Percentiles rank a stretch among this genome's conserved stretches.
phyloP scores from a whole-genome alignment of 805 yeast genomes.

The Scheffersomyces lignosus region DNA sequence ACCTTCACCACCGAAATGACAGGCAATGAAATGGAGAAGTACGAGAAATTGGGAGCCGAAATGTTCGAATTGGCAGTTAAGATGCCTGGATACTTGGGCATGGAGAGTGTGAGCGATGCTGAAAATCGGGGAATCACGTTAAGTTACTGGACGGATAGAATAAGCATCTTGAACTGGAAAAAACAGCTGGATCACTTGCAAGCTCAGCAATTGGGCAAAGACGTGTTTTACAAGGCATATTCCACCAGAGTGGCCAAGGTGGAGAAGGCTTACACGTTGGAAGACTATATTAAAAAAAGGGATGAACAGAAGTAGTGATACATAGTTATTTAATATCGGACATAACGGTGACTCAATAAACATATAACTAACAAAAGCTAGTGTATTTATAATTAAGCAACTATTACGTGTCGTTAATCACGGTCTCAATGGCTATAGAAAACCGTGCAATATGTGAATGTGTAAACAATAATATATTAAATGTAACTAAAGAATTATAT shows the following conservation, averaged over 20 bases:
- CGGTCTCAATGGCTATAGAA: no score
- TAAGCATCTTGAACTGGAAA: slow-evolving; percentile 13
- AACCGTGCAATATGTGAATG: no score
- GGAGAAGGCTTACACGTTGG: slow-evolving; percentile 10
- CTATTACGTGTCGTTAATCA: no score
- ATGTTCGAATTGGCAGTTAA: slow-evolving; percentile 12
- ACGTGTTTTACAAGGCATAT: slow-evolving; percentile 9
- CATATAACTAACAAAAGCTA: no score
- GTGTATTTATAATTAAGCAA: no score
- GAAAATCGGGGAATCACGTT: slow-evolving; percentile 13
- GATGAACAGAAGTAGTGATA: no score
- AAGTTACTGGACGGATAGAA: slow-evolving; percentile 14
- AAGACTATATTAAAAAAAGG: no score
- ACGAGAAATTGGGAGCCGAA: slow-evolving; percentile 5
- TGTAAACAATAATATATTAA: no score
- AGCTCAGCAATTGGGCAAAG: slow-evolving; percentile 13
- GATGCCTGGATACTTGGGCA: slow-evolving; percentile 15
- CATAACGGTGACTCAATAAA: no score
- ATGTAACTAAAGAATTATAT: no score
- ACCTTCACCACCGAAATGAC: slow-evolving; percentile 9
- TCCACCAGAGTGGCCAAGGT: slow-evolving; percentile 13
- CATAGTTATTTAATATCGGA: no score
- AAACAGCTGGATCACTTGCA: slow-evolving; percentile 13
- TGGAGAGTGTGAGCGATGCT: slow-evolving; percentile 13
- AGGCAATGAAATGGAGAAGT: slow-evolving; percentile 6